Percentiles rank a stretch among this genome's conserved stretches.
phyloP scores from a whole-genome alignment of 148 eudicot species.

The Amaranthus palmeri region DNA sequence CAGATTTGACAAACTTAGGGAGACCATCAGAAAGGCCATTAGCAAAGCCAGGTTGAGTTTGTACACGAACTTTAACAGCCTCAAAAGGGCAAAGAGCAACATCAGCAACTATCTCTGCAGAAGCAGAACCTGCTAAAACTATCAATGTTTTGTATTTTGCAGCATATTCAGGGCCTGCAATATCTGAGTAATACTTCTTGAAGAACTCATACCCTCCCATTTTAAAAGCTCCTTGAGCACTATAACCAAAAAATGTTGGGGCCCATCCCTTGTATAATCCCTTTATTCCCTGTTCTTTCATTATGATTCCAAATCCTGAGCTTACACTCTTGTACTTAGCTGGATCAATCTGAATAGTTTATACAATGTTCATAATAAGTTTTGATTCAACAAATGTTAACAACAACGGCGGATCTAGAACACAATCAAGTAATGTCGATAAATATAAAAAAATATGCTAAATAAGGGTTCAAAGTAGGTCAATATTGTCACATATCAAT shows the following conservation, averaged over 20 bases:
- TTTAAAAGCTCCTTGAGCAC: conserved; percentile 71
- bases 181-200: conserved; percentile 59
- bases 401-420: no score
- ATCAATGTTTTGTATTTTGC: conserved; percentile 55
- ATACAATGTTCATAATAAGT: no score
- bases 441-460: no score
- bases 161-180: conserved; percentile 57
- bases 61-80: conserved; percentile 70
- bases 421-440: no score
- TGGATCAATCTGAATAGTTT: conserved; percentile 58
- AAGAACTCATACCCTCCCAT: conserved; percentile 62
- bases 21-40: conserved; percentile 64
- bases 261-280: conserved; percentile 72
- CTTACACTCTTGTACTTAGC: conserved; percentile 51
- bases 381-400: no score
- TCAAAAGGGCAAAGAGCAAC: conserved; percentile 63
- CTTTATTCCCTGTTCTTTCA: conserved; percentile 53
- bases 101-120: conserved; percentile 63
- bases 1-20: conserved; percentile 55
- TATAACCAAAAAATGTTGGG: conserved; percentile 64
- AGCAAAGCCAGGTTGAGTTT: conserved; percentile 65
- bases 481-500: no score
- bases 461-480: no score
- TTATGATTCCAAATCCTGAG: conserved; percentile 50
- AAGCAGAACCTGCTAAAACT: conserved; percentile 61